Evolutionary conservation across 208 protist species (phyloP).

Genomic region (Naegleria gruberi): DNA sequence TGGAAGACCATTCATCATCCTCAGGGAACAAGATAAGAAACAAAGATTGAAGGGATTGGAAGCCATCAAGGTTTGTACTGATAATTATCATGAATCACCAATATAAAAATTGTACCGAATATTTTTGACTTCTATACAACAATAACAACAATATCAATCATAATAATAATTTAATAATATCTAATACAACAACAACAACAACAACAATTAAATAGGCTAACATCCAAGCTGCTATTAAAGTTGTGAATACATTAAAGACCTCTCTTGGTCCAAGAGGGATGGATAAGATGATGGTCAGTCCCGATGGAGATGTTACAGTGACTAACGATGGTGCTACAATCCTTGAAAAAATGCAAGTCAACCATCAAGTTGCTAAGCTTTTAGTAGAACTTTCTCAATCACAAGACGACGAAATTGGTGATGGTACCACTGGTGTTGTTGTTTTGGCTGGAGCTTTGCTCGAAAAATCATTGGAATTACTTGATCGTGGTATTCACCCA

Average conservation of each 20-base stretch:
- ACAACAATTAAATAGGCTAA: conserved; percentile 56
- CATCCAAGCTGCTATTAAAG: conserved; percentile 90
- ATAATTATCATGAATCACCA: neutral
- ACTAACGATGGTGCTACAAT: conserved; percentile 99
- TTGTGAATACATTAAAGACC: conserved; percentile 92
- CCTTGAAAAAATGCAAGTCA: conserved; percentile 93
- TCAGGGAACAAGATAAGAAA: conserved; percentile 93
- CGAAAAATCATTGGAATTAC: conserved; percentile 87
- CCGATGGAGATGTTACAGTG: conserved; percentile 97
- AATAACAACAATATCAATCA: neutral
- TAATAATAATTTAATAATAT: neutral
- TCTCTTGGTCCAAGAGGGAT: conserved; percentile 95
- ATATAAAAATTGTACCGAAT: neutral
- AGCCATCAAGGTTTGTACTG: conserved; percentile 76
- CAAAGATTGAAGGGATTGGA: conserved; percentile 89
- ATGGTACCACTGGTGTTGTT: conserved; percentile 99
- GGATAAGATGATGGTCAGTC: conserved; percentile 95
- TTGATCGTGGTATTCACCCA: conserved; percentile 97
- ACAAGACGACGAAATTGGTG: conserved; percentile 99
- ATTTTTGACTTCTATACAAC: neutral
- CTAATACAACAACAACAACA: neutral
- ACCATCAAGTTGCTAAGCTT: conserved; percentile 98
- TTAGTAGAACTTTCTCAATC: conserved; percentile 98
- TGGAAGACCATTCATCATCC: conserved; percentile 96
- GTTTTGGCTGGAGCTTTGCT: conserved; percentile 97